A percentile compares a stretch with the other conserved stretches of the same genome.
Conservation (phyloP, 495 filamentous ascomycete genomes). For the Daldinia childiae region DNA sequence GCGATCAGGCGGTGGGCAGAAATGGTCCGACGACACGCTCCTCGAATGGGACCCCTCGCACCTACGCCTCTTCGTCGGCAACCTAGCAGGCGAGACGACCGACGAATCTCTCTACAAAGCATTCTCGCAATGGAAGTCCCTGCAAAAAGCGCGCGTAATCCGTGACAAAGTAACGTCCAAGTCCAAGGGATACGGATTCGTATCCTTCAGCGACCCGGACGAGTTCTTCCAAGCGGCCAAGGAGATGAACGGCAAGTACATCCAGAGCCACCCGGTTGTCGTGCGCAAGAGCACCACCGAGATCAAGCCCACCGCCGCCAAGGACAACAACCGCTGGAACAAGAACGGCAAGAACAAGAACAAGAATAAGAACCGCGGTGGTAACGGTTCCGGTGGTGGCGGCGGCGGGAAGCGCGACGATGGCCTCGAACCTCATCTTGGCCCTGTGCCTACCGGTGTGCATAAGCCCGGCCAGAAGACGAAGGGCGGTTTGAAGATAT, state of each 20-base stretch:
- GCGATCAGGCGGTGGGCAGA: conserved; percentile 86
- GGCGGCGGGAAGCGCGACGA: conserved; percentile 41
- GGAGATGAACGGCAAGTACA: conserved; percentile 99
- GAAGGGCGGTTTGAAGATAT: conserved; percentile 77
- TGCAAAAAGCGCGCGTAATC: conserved; percentile 94
- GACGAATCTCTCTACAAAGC: conserved; percentile 95
- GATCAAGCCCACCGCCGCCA: conserved; percentile 71
- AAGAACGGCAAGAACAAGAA: conserved; percentile 50
- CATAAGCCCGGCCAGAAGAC: conserved; percentile 82
- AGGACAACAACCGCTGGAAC: conserved; percentile 51
- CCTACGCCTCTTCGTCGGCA: conserved; percentile 94
- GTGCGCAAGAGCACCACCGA: conserved; percentile 90
- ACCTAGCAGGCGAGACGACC: conserved; percentile 97
- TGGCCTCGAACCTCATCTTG: conserved; percentile 56
- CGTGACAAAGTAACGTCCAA: conserved; percentile 95
- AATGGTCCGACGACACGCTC: conserved; percentile 84
- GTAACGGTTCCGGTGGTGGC: conserved; percentile 46
- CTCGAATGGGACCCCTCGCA: conserved; percentile 97
- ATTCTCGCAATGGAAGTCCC: conserved; percentile 84
- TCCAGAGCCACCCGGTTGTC: conserved; percentile 92
- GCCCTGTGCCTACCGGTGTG: conserved; percentile 68
- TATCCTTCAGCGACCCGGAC: conserved; percentile 93
- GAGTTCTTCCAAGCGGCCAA: conserved; percentile 94
- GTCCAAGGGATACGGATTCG: conserved; percentile 94
- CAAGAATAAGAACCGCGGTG: conserved; percentile 48